These are phyloP conservation scores for Cyathus striatus DNA, from an alignment of 768 basidiomycete genomes.

Conservation along the genomic window DNA sequence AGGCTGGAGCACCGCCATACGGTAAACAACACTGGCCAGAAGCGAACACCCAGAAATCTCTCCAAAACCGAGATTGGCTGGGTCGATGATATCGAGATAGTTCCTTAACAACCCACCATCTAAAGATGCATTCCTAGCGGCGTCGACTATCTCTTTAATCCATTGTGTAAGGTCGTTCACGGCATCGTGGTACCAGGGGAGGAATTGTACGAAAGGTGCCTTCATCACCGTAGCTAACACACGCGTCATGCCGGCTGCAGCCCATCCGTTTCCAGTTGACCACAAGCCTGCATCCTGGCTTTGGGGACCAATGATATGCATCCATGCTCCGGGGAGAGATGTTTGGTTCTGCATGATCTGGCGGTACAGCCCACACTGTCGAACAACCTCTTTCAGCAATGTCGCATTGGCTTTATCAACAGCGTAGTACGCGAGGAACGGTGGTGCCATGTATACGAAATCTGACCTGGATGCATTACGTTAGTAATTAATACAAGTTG, in stretches of 20 bases:
- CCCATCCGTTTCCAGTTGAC: conserved; percentile 52
- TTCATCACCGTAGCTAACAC: conserved; percentile 45
- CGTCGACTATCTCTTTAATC: conserved; percentile 21
- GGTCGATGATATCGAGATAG: conserved; percentile 25
- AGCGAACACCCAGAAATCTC: conserved; percentile 39
- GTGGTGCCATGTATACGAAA: conserved; percentile 51
- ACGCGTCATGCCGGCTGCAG: conserved; percentile 50
- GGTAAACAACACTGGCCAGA: conserved; percentile 32
- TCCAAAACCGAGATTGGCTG: conserved; percentile 28
- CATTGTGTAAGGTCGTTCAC: conserved; percentile 10
- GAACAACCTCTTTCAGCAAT: conserved; percentile 37
- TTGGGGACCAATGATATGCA: conserved; percentile 22
- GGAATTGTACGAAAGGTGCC: conserved; percentile 12
- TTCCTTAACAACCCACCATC: conserved; percentile 29
- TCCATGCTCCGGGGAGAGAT: conserved; percentile 12
- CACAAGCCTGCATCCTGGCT: conserved; percentile 19
- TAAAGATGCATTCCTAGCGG: conserved; percentile 8
- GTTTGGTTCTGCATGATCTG: conserved; percentile 22
- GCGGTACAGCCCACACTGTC: conserved; percentile 46
- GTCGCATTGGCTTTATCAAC: conserved; percentile 23
- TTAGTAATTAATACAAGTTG: not conserved
- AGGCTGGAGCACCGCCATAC: conserved; percentile 32
- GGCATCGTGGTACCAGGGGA: conserved; percentile 10
- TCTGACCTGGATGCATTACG: conserved; percentile 35
- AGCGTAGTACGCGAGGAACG: conserved; percentile 54